Conservation (phyloP, 331 rosid genomes). For the Pyrus hybrid region DNA sequence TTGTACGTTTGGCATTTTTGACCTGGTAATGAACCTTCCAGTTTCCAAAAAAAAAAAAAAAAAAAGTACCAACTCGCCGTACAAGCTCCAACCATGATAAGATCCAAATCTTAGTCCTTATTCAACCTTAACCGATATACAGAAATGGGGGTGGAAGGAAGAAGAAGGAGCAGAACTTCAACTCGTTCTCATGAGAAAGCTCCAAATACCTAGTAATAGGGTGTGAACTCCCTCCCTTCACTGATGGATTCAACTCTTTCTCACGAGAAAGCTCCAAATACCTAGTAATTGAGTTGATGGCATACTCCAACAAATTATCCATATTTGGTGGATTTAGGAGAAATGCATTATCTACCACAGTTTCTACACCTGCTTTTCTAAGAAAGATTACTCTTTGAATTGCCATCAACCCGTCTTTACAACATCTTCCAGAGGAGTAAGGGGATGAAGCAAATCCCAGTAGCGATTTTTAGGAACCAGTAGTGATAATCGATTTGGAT, state of each 20-base stretch:
- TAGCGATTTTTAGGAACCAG: slow-evolving; percentile 95
- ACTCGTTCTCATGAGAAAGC: no score
- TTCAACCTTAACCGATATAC: no score
- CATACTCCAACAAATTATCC: slow-evolving; percentile 84
- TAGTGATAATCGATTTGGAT: slow-evolving; percentile 96
- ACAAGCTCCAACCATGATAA: no score
- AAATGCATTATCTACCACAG: slow-evolving; percentile 60
- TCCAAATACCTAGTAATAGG: no score
- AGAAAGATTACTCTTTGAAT: slow-evolving; percentile 92
- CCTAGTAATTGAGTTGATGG: slow-evolving; percentile 80
- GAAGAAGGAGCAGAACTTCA: no score
- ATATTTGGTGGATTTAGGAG: slow-evolving; percentile 71
- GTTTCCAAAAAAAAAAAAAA: no score
- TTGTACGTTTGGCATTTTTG: no score
- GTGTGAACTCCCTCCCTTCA: slow-evolving; percentile 91
- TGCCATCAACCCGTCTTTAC: slow-evolving; percentile 77
- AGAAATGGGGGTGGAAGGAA: no score
- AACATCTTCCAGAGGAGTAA: slow-evolving; percentile 91
- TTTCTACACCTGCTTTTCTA: slow-evolving; percentile 92
- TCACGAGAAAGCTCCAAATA: slow-evolving; percentile 75
- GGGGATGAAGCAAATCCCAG: slow-evolving; percentile 99
- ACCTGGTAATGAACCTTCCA: no score
- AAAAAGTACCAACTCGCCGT: no score
- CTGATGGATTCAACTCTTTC: slow-evolving; percentile 43
- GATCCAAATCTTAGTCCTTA: no score